phyloP scores from a whole-genome alignment of 495 filamentous ascomycete species.

The Niebla homalea region DNA sequence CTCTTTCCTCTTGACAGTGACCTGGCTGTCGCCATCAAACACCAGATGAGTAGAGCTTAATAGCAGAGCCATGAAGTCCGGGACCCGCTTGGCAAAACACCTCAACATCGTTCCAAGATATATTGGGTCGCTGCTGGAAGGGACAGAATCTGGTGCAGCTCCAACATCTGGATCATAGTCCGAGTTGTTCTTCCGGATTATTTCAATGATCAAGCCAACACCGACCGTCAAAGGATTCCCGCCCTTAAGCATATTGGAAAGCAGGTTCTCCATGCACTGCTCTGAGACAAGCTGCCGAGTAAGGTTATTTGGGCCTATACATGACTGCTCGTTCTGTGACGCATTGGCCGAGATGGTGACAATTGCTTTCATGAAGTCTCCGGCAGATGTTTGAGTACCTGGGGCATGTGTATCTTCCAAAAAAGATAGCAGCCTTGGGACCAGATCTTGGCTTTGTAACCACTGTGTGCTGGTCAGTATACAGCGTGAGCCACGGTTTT shows the following conservation, averaged over 20 bases:
- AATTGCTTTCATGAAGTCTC: conserved; percentile 96
- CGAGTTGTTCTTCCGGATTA: conserved; percentile 98
- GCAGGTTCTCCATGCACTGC: conserved; percentile 65
- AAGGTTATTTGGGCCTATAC: conserved; percentile 94
- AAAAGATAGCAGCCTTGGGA: conserved; percentile 77
- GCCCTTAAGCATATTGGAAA: conserved; percentile 81
- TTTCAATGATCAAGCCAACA: conserved; percentile 94
- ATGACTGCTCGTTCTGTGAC: conserved; percentile 91
- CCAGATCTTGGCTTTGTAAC: conserved; percentile 83
- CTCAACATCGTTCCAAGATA: conserved; percentile 90
- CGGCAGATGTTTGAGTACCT: conserved; percentile 89
- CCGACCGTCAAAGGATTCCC: conserved; percentile 93
- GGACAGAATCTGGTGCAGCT: conserved; percentile 58
- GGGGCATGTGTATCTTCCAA: conserved; percentile 68
- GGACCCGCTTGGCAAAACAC: conserved; percentile 81
- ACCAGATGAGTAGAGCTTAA: conserved; percentile 50
- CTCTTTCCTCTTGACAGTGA: conserved; percentile 45
- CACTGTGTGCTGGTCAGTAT: conserved; percentile 40
- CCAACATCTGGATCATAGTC: conserved; percentile 92
- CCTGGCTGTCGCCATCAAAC: conserved; percentile 44
- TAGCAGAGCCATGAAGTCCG: conserved; percentile 87
- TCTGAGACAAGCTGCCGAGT: conserved; percentile 92
- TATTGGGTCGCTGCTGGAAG: conserved; percentile 83
- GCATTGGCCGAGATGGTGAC: conserved; percentile 98
- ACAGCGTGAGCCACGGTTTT: background rate